phyloP scores from a whole-genome alignment of 192 early-diverging fungal species.

The Linderina pennispora region DNA sequence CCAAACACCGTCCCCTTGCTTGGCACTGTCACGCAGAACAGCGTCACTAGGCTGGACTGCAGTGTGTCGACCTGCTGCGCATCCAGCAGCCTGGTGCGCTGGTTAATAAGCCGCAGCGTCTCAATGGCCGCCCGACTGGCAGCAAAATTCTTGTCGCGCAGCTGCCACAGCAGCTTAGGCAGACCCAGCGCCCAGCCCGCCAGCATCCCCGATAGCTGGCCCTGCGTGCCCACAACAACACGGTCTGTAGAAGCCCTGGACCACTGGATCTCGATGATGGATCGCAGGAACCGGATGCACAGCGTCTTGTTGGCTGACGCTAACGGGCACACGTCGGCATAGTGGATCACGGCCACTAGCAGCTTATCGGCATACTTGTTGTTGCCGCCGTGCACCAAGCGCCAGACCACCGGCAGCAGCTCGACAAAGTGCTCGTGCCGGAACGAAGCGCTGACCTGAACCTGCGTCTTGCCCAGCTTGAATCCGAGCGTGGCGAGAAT shows the following conservation, averaged over 20 bases:
- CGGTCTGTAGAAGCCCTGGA: conserved; percentile 3
- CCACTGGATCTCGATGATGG: conserved; percentile 26
- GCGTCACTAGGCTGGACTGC: conserved; percentile 29
- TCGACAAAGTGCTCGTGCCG: conserved; percentile 24
- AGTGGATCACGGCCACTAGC: conserved; percentile 21
- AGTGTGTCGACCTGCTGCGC: conserved; percentile 7
- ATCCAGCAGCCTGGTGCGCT: conserved; percentile 36
- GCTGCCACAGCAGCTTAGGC: conserved; percentile 45
- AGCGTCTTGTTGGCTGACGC: conserved; percentile 33
- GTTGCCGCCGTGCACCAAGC: conserved; percentile 12
- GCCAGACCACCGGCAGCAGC: conserved; percentile 31
- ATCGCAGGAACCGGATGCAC: conserved; percentile 22
- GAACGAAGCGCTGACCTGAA: conserved; percentile 4
- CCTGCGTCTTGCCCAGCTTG: conserved; percentile 4
- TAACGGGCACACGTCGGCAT: conserved; percentile 12
- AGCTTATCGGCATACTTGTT: conserved; percentile 19
- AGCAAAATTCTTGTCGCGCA: conserved; percentile 33
- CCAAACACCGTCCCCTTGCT: conserved; percentile 36
- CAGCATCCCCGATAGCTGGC: conserved; percentile 5
- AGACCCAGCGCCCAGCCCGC: conserved; percentile 29
- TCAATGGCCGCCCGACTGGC: conserved; percentile 22
- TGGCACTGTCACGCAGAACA: conserved; percentile 41
- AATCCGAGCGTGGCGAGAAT: conserved; percentile 20
- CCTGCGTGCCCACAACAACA: conserved; percentile 6
- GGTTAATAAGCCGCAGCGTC: conserved; percentile 28